phyloP scores from a whole-genome alignment of 257 asterid genomes.

The Buddleja alternifolia region DNA sequence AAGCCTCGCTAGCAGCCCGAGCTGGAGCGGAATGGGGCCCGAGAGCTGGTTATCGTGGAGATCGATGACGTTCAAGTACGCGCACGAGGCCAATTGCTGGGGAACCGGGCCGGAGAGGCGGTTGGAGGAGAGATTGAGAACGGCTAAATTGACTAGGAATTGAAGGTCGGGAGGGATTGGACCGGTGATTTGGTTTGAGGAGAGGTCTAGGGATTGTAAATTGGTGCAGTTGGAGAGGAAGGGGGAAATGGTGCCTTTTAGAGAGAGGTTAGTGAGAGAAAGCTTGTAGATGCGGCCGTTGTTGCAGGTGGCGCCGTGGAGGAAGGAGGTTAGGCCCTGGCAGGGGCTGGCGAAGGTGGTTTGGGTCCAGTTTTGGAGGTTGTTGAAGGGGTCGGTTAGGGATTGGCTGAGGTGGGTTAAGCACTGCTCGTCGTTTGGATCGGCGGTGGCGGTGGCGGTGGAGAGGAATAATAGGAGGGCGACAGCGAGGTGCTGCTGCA shows the following conservation, averaged over 20 bases:
- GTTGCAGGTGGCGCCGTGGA: conserved; percentile 94
- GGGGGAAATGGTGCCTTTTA: conserved; percentile 81
- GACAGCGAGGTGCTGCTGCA: conserved; percentile 15
- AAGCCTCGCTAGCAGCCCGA: conserved; percentile 70
- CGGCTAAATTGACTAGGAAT: conserved; percentile 78
- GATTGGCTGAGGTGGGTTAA: conserved; percentile 66
- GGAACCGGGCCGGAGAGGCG: conserved; percentile 74
- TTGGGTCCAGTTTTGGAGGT: conserved; percentile 79
- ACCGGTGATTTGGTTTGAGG: conserved; percentile 79
- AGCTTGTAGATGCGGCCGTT: conserved; percentile 90
- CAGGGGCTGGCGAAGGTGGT: conserved; percentile 69
- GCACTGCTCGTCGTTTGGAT: conserved; percentile 85
- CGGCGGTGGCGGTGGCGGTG: conserved; percentile 52
- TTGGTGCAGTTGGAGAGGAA: conserved; percentile 90
- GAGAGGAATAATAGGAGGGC: conserved; percentile 41
- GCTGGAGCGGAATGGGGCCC: conserved; percentile 77
- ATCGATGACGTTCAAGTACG: conserved; percentile 89
- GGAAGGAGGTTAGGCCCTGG: conserved; percentile 68
- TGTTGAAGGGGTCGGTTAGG: conserved; percentile 60
- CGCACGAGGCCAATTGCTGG: conserved; percentile 69
- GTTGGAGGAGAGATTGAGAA: conserved; percentile 76
- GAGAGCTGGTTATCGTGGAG: conserved; percentile 72
- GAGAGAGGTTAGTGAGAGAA: conserved; percentile 67
- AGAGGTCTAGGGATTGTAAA: conserved; percentile 87
- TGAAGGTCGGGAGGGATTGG: conserved; percentile 74